Percentiles rank a stretch among this genome's conserved stretches.
These are phyloP conservation scores for Pseudocercospora eumusae DNA, from an alignment of 2,329 filamentous ascomycete species.

Conservation along the genomic window DNA sequence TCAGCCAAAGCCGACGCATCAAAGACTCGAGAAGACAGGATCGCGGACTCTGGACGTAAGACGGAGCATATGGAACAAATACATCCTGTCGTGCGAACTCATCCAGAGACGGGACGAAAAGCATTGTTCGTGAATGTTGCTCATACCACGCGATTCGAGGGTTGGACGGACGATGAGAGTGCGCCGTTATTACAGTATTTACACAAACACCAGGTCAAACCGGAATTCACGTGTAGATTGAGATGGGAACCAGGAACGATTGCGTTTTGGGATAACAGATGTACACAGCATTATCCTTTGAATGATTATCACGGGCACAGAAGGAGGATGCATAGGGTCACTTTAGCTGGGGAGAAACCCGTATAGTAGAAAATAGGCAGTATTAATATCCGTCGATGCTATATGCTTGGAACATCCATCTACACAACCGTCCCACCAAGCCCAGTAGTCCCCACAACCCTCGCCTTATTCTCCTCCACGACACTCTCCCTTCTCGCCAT, in stretches of 20 bases:
- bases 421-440: background rate
- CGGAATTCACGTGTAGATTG: conserved; percentile 71
- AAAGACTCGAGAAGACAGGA: conserved; percentile 41
- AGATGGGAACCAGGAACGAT: conserved; percentile 24
- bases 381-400: background rate
- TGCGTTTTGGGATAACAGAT: conserved; percentile 29
- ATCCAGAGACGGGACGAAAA: conserved; percentile 77
- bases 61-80: conserved; percentile 71
- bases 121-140: conserved; percentile 78
- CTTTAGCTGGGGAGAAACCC: conserved; percentile 20
- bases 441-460: background rate
- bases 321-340: conserved; percentile 23
- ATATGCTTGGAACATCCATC: too few species aligned
- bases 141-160: conserved; percentile 78
- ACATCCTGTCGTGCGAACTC: conserved; percentile 77
- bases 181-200: conserved; percentile 73
- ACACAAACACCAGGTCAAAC: conserved; percentile 69
- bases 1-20: conserved; percentile 60
- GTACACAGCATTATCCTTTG: conserved; percentile 26
- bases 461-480: background rate
- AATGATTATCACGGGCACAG: conserved; percentile 24
- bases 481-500: background rate
- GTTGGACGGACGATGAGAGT: conserved; percentile 81
- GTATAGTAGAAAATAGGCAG: conserved; percentile 3
- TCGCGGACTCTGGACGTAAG: conserved; percentile 67